Base-by-base conservation (phyloP, 768 basidiomycete species). In the Flagelloscypha sp. region DNA sequence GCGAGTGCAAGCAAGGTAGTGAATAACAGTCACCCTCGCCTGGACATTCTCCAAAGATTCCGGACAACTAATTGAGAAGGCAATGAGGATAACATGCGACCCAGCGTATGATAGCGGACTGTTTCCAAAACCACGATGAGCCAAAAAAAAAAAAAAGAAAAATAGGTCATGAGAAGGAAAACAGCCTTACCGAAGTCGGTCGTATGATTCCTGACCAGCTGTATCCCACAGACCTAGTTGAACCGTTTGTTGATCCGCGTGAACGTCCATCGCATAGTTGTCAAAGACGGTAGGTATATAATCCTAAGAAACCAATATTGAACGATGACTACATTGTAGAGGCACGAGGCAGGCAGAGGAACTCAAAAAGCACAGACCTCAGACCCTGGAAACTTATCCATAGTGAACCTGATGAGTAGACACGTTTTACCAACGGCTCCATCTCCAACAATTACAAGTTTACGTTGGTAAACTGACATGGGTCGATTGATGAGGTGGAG, bases 151-250 rank as follows among this genome's bases (percentile, higher is more conserved):
- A n/a, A n/a, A n/a, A n/a, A n/a, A n/a, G n/a, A n/a, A n/a, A n/a
- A n/a, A n/a, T n/a, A n/a, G n/a, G n/a, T n/a, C n/a, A n/a, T n/a
- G n/a, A n/a, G n/a, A n/a, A n/a, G n/a, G n/a, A n/a, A n/a, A n/a
- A n/a, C n/a, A n/a, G n/a, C n/a, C n/a, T n/a, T n/a, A 13, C 20
- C 95, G 78, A 48, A 99, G 87, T 51, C 94, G 87, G 63, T 98
- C 95, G 61, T 98, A 98, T 60, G 98, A 94, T 65, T 97, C 94
- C 61, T 98, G 94, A 35, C 95, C 95, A 23, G 95, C 94, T 34
- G 95, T 98, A 93, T 98, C 95, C 95, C 95, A 98, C 50, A 99
- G 68, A 18, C 94, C 94, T 52, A 99, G 73, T 64, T 99, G 94
- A 50, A 98, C 93, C 56, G 93, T 88, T 68, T 94, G 97, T 48